A percentile compares a stretch with the other conserved stretches of the same genome.
phyloP scores from a whole-genome alignment of 2,329 filamentous ascomycete genomes.

The Colletotrichum ledebouriae region DNA sequence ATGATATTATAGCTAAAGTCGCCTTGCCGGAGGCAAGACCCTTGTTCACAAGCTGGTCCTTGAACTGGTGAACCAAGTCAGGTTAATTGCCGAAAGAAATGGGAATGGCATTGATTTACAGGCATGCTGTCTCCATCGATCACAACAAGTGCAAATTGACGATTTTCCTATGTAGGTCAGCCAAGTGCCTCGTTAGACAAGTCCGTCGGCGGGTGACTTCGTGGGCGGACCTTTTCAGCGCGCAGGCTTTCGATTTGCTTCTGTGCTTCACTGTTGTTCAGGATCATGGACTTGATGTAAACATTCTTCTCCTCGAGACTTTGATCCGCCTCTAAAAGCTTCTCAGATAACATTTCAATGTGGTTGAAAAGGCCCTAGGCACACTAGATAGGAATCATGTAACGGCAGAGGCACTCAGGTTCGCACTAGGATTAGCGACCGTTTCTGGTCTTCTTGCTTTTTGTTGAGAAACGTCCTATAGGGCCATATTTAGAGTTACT shows the following conservation, averaged over 20 bases:
- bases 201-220: too few relatives aligned
- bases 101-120: slow-evolving; percentile 44
- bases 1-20: slow-evolving; percentile 46
- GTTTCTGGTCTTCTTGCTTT: slow-evolving; percentile 28
- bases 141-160: slow-evolving; percentile 51
- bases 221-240: slow-evolving; percentile 9
- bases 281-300: slow-evolving; percentile 9
- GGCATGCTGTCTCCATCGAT: slow-evolving; percentile 57
- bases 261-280: not conserved
- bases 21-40: slow-evolving; percentile 50
- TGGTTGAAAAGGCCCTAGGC: slow-evolving; percentile 22
- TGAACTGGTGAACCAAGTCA: slow-evolving; percentile 47
- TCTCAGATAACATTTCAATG: not conserved
- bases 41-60: slow-evolving; percentile 49
- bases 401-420: not conserved
- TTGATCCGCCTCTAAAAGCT: not conserved
- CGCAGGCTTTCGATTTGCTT: not conserved
- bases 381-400: not conserved
- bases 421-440: not conserved
- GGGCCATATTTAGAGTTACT: too few relatives aligned
- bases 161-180: slow-evolving; percentile 41
- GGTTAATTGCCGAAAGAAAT: too few relatives aligned
- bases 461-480: too few relatives aligned
- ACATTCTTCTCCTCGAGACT: slow-evolving; percentile 14
- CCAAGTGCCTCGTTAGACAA: too few relatives aligned